Evolutionary conservation across 768 basidiomycete species (phyloP).

Genomic region (Pisolithus tinctorius): DNA sequence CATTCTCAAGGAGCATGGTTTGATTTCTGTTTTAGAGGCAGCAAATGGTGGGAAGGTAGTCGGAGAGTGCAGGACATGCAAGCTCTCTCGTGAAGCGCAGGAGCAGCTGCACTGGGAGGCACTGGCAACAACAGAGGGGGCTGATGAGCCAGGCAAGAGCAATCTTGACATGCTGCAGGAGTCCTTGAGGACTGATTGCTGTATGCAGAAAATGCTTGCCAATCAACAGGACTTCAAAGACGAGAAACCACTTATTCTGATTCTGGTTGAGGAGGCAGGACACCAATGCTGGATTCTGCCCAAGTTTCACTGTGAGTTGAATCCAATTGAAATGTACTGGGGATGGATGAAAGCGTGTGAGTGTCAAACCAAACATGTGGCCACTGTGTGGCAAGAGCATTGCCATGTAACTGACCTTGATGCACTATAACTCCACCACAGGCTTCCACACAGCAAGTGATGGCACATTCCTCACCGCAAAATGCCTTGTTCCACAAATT

Average conservation of each 20-base stretch:
- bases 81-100: background rate
- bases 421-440: slow-evolving; percentile 1
- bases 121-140: background rate
- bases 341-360: slow-evolving; percentile 3
- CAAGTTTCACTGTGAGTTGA: slow-evolving; percentile 13
- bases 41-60: background rate
- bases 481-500: slow-evolving; percentile 18
- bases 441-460: slow-evolving; percentile 16
- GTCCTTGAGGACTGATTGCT: slow-evolving; percentile 8
- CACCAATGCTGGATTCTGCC: slow-evolving; percentile 10
- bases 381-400: too few relatives aligned
- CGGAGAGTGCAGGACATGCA: slow-evolving; percentile 1
- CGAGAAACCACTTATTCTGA: slow-evolving; percentile 17
- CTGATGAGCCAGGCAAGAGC: background rate
- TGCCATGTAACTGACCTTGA: background rate
- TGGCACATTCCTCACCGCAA: slow-evolving; percentile 17
- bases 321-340: slow-evolving; percentile 8
- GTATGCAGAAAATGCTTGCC: slow-evolving; percentile 19
- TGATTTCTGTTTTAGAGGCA: background rate
- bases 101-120: too few relatives aligned
- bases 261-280: slow-evolving; percentile 15
- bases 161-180: background rate
- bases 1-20: background rate
- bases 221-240: too few relatives aligned
- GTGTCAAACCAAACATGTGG: slow-evolving; percentile 1